Conservation (phyloP, 148 eudicot genomes). For the Mesembryanthemum crystallinum region DNA sequence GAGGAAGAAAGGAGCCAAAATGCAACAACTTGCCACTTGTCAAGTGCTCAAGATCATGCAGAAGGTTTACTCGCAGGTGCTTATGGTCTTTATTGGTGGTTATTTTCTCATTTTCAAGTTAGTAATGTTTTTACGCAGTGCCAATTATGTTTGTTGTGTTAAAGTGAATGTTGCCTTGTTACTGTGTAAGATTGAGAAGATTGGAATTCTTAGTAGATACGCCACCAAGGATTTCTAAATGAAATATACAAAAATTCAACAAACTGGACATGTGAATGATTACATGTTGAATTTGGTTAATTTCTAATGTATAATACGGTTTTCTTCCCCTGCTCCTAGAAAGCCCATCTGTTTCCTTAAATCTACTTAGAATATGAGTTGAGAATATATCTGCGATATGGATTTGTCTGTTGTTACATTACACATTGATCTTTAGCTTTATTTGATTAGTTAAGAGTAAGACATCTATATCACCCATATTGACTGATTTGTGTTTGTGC, state of each 20-base stretch:
- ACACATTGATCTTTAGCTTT: neutral
- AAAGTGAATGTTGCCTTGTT: neutral
- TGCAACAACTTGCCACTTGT: conserved; percentile 27
- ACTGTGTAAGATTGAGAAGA: neutral
- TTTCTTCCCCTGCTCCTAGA: neutral
- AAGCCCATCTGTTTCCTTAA: neutral
- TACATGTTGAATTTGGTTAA: neutral
- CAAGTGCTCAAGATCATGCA: conserved; percentile 33
- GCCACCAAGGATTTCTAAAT: neutral
- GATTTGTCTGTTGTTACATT: neutral
- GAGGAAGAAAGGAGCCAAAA: conserved; percentile 30
- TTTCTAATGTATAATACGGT: neutral
- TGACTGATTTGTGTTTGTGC: neutral
- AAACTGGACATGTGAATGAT: neutral
- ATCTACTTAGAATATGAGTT: neutral
- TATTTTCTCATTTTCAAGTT: neutral
- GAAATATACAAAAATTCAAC: neutral
- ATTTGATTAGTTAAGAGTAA: too few relatives aligned
- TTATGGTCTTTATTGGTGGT: neutral
- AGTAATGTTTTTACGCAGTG: neutral
- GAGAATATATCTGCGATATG: neutral
- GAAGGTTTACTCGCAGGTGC: conserved; percentile 47
- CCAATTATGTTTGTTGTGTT: neutral
- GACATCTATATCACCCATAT: neutral
- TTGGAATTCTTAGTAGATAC: too few relatives aligned